Evolutionary conservation across 1,139 yeast species (phyloP).

Genomic region (Debaryomyces subglobosus): DNA sequence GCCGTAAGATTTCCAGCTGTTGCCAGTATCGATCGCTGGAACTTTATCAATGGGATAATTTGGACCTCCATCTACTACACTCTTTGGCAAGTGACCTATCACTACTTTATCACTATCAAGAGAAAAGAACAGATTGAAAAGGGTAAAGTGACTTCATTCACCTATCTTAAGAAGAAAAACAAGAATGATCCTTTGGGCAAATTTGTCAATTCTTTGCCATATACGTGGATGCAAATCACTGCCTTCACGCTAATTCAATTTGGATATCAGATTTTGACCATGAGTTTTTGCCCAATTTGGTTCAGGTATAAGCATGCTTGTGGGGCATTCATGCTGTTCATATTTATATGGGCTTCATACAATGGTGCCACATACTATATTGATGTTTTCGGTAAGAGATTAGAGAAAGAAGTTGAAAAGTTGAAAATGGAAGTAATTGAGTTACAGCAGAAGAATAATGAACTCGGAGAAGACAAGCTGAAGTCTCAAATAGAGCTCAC

Average conservation of each 20-base stretch:
- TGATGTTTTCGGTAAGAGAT: constrained; percentile 86
- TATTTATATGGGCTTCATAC: constrained; percentile 78
- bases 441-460: constrained; percentile 59
- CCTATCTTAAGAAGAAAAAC: constrained; percentile 75
- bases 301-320: constrained; percentile 70
- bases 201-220: constrained; percentile 81
- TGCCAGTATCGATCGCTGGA: constrained; percentile 65
- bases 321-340: constrained; percentile 65
- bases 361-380: constrained; percentile 95
- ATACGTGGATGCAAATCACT: constrained; percentile 76
- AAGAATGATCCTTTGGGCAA: constrained; percentile 68
- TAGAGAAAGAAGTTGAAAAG: constrained; percentile 77
- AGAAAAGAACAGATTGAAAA: constrained; percentile 79
- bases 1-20: constrained; percentile 78
- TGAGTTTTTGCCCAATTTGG: constrained; percentile 89
- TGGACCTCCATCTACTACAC: constrained; percentile 85
- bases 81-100: constrained; percentile 90
- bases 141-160: constrained; percentile 88
- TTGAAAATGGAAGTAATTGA: constrained; percentile 69
- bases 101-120: constrained; percentile 85
- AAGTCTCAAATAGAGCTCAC: not conserved
- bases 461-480: constrained; percentile 17
- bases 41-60: constrained; percentile 68
- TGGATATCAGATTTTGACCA: constrained; percentile 82
- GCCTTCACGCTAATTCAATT: constrained; percentile 89